Evolutionary conservation across 2,329 filamentous ascomycete genomes (phyloP).

Genomic region (Sporothrix luriei): DNA sequence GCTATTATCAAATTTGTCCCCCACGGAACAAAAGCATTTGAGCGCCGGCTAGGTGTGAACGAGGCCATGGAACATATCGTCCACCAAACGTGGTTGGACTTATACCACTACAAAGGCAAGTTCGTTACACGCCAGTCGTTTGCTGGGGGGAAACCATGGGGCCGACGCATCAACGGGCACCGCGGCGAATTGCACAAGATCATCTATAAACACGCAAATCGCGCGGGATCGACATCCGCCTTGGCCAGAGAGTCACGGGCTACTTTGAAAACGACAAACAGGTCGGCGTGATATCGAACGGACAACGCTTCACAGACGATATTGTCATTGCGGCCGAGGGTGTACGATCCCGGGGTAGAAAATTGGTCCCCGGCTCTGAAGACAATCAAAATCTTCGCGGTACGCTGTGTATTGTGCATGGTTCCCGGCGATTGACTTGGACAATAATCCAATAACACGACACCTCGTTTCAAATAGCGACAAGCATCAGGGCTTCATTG

Average conservation of each 20-base stretch:
- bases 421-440: constrained; percentile 50
- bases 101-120: constrained; percentile 52
- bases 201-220: constrained; percentile 55
- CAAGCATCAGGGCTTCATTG: constrained; percentile 55
- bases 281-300: constrained; percentile 49
- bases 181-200: constrained; percentile 56
- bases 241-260: constrained; percentile 50
- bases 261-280: constrained; percentile 52
- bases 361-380: constrained; percentile 51
- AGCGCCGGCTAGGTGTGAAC: constrained; percentile 57
- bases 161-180: constrained; percentile 58
- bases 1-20: constrained; percentile 58
- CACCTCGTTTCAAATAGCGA: constrained; percentile 53
- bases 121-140: constrained; percentile 53
- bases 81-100: constrained; percentile 47
- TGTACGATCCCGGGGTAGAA: constrained; percentile 51
- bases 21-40: constrained; percentile 60
- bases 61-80: constrained; percentile 55
- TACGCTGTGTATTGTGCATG: constrained; percentile 53
- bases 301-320: constrained; percentile 46
- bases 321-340: constrained; percentile 53
- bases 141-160: constrained; percentile 43
- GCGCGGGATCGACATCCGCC: constrained; percentile 53
- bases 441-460: constrained; percentile 49
- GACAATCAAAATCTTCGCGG: constrained; percentile 48